Evolutionary conservation across 140 eudicot species (phyloP).

Genomic region (Bidens hawaiensis): DNA sequence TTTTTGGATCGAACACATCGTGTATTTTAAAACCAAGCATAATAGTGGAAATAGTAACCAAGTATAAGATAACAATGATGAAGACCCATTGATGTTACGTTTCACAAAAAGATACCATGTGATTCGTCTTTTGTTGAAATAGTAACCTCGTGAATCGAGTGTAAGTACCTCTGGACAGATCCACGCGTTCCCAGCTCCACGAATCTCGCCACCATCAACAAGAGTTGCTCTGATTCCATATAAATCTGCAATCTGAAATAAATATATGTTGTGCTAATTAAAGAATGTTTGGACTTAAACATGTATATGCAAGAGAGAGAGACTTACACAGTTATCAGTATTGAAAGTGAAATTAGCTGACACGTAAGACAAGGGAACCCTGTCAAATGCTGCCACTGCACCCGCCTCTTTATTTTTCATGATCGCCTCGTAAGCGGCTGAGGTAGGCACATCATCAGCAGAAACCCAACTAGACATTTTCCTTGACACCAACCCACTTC

Average conservation of each 20-base stretch:
- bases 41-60: no score
- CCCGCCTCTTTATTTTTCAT: slow-evolving; percentile 93
- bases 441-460: slow-evolving; percentile 57
- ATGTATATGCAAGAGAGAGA: background rate
- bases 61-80: slow-evolving; percentile 2
- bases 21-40: no score
- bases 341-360: slow-evolving; percentile 98
- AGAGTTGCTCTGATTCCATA: slow-evolving; percentile 97
- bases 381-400: slow-evolving; percentile 96
- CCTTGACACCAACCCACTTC: slow-evolving; percentile 95
- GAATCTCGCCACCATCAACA: slow-evolving; percentile 99
- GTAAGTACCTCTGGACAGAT: slow-evolving; percentile 99
- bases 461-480: slow-evolving; percentile 60
- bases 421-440: slow-evolving; percentile 86
- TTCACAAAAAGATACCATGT: slow-evolving; percentile 4
- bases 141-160: slow-evolving; percentile 4
- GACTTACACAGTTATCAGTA: slow-evolving; percentile 95
- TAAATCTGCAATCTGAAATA: slow-evolving; percentile 91
- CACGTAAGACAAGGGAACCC: slow-evolving; percentile 80
- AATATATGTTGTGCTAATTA: background rate
- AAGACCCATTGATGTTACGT: background rate
- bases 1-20: no score
- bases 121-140: slow-evolving; percentile 1
- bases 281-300: background rate
- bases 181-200: slow-evolving; percentile 99